Evolutionary conservation across 1,139 yeast species (phyloP), one percentile per base, ranked within the genome.

Genomic region (Meyerozyma sp.): DNA sequence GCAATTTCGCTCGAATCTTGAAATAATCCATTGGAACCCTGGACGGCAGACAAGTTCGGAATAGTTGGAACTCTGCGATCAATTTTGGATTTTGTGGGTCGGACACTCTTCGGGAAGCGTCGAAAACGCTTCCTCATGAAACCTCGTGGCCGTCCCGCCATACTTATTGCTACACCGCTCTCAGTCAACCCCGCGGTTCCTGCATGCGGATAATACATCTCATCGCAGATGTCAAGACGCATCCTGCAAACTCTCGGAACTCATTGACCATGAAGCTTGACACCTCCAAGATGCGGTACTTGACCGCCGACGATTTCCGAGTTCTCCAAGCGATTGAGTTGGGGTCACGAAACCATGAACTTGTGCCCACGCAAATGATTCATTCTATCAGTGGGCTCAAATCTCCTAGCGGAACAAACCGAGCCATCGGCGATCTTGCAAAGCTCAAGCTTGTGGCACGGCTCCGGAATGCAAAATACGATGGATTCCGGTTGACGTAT

Each of bases 281-380:
- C 56, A 86, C 95, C 0, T 75, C 94, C 16, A 95, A 90, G 61
- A 87, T 93, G 96, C 77, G 98, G 65, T 93, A 91, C 60, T 71
- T 93, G 59, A 83, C 96, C 53, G 73, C 84, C 5, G 97, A 90
- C 50, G 98, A 93, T 66, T 93, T 89, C 71, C 76, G 86, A 46
- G 95, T 90, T 14, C 79, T 93, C 44, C 86, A 84, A 47, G 97
- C 96, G 0, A 86, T 86, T 8, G 98, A 93, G 61, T 74, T 79
- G 63, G 98, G 98, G 8, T 84, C 97, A 1, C 77, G 88, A 52
- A 90, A 87, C 62, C 98, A 94, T 64, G 97, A 93, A 61, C 79
- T 94, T 47, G 98, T 94, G 14, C 98, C 99, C 13, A 88, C 96
- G 0, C 75, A 77, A 40, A 67, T 93, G 69, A 90, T 93, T 47